Evolutionary conservation across 768 basidiomycete species (phyloP).

Genomic region (Daedaleopsis nitida): DNA sequence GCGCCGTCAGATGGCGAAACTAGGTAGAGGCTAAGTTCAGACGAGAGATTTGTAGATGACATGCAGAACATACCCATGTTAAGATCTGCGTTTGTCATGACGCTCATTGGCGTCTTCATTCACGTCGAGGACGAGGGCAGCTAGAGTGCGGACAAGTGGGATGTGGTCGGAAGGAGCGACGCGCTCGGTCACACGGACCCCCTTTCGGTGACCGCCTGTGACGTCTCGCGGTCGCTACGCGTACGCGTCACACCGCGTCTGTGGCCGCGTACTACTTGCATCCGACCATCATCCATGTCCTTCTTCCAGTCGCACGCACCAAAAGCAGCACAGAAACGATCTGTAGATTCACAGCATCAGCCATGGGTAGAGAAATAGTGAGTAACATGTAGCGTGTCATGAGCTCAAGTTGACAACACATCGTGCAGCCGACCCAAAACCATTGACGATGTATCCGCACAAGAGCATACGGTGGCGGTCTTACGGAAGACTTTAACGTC

Average conservation of each 20-base stretch:
- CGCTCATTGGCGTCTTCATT: conserved; percentile 23
- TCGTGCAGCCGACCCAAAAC: conserved; percentile 85
- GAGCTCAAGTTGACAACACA: background rate
- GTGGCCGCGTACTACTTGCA: conserved; percentile 18
- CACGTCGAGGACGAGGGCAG: background rate
- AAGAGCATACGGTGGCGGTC: conserved; percentile 94
- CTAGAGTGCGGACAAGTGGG: conserved; percentile 8
- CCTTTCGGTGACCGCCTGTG: conserved; percentile 20
- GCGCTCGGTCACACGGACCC: conserved; percentile 38
- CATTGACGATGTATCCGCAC: conserved; percentile 96
- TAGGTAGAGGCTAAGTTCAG: background rate
- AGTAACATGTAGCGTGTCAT: conserved; percentile 25
- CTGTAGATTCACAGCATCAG: conserved; percentile 60
- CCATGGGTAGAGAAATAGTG: conserved; percentile 99
- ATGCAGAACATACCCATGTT: conserved; percentile 35
- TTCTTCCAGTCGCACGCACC: conserved; percentile 55
- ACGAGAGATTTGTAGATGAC: background rate
- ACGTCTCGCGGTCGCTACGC: conserved; percentile 25
- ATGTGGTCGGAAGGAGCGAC: conserved; percentile 20
- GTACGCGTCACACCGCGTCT: conserved; percentile 39
- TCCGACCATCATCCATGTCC: conserved; percentile 55
- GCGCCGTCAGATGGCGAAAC: background rate
- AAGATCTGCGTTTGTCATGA: conserved; percentile 39
- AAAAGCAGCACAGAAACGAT: conserved; percentile 32
- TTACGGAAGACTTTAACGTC: conserved; percentile 88